Base-by-base conservation (phyloP, 306 rosid genomes). In the Alnus glutinosa region DNA sequence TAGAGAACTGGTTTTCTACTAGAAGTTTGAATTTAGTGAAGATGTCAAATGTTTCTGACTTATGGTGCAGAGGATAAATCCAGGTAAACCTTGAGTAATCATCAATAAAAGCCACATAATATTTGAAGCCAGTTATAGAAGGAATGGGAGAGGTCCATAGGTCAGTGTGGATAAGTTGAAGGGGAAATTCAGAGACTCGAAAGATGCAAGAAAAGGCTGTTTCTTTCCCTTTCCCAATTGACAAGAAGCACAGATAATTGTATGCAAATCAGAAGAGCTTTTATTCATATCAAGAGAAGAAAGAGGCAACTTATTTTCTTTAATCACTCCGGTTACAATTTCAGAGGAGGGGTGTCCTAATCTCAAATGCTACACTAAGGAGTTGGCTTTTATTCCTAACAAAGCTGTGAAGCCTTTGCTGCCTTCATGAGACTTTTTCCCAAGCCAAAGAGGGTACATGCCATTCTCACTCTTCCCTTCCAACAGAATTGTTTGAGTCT, bases 331-430 rank as follows among this genome's bases (percentile, higher is more conserved):
- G 1, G 2, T 15, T 1, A 36, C 39, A 36, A 54, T 18, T 15
- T 16, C 7, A 4, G 8, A 14, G 0, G 39, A 36, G 2, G 2
- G 59, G 15, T 55, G 19, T 0, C 6, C 3, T 6, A 18, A 2
- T 1, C 61, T 4, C 18, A n/a, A 8, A 18, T 55, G 8, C 30
- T 3, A 18, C 15, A n/a, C 8, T 6, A n/a, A 1, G 1, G 16
- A 0, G 5, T 1, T 2, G 4, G 1, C 0, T 18, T 0, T 7
- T 14, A n/a, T n/a, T 14, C 23, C 23, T 2, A 55, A 2, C 16
- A 39, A 2, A 39, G 44, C 4, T 39, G 4, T 39, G 4, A 39
- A 39, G 0, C 4, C 10, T 2, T n/a, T 18, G 1, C 4, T 16
- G 1, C 1, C 44, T 39, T 39, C 3, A 0, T 4, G 8, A 7